Base-by-base conservation (phyloP, 2,329 filamentous ascomycete species). In the Aspergillus unguis region DNA sequence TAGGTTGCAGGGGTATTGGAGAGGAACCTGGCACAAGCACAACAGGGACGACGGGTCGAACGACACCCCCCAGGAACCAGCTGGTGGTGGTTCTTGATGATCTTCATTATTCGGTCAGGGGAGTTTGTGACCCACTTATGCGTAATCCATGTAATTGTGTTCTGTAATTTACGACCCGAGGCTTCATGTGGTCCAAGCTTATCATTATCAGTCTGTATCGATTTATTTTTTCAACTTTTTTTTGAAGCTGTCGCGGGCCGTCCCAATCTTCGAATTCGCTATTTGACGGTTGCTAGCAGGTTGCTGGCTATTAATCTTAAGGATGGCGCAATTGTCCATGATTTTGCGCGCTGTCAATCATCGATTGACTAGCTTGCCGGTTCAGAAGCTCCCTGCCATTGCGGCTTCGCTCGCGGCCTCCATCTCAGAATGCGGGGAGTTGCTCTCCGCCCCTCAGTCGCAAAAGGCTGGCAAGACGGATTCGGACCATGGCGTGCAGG, bases 371-470 rank as follows among this genome's bases (percentile, higher is more conserved):
- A 85, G 87, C 1, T 86, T 87, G 8, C 80, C 88, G 0, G 78
- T 83, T n/a, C 75, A 83, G 43, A 85, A 92, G 58, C 83, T 96
- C 4, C 89, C 90, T 52, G 80, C 82, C 49, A 79, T 91, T 45
- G 81, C 88, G 54, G 85, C 88, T 31, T 82, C 83, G 55, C 82
- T 96, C 58, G 82, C 82, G 45, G 70, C 75, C 45, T 75, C 76
- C 11, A 67, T 86, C 47, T 74, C 74, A 61, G 77, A 76, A 64
- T 85, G 81, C 71, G 75, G 71, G 58, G 71, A 77, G 43, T 67
- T 87, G 28, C 77, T 95, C 33, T 88, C 88, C 3, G 75, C 80
- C 4, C 73, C 84, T 6, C 80, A 82, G 55, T 68, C 65, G 31
- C 82, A 85, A 49, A 77, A 81, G 54, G 80, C 82, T 50, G 73